Conservation (phyloP, 2,329 filamentous ascomycete genomes). For the Blastomyces gilchristii region DNA sequence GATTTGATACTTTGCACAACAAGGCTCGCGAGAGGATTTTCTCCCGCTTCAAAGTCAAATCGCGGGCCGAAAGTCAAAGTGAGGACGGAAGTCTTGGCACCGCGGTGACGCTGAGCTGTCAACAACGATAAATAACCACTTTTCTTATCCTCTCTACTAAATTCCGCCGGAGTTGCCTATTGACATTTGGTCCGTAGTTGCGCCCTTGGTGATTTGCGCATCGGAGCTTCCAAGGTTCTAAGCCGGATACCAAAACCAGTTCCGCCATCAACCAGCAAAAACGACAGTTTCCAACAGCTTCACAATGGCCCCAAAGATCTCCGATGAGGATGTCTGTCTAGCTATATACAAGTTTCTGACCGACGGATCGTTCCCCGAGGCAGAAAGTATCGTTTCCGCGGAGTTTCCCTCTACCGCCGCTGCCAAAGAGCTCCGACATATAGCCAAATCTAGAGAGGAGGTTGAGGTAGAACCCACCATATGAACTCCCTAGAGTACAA, state of each 20-base stretch:
- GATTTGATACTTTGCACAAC: not conserved
- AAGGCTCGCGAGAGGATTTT: not conserved
- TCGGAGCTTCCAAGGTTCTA: too few relatives aligned
- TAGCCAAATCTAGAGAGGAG: slow-evolving; percentile 43
- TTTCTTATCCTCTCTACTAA: not conserved
- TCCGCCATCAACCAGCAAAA: not conserved
- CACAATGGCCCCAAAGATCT: slow-evolving; percentile 28
- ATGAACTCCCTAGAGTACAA: not conserved
- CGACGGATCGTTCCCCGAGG: slow-evolving; percentile 46
- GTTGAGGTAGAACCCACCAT: slow-evolving; percentile 38
- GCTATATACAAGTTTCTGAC: slow-evolving; percentile 56
- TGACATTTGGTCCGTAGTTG: not conserved
- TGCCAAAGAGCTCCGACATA: slow-evolving; percentile 40
- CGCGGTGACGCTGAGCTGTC: too few relatives aligned
- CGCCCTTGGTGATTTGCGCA: not conserved
- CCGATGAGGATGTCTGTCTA: slow-evolving; percentile 41
- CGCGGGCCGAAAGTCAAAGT: not conserved
- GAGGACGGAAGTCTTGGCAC: not conserved
- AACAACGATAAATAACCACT: too few relatives aligned
- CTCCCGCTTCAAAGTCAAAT: not conserved
- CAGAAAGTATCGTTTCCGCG: slow-evolving; percentile 46
- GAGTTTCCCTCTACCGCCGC: slow-evolving; percentile 41
- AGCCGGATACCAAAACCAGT: not conserved
- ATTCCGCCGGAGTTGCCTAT: not conserved
- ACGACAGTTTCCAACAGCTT: too few relatives aligned